Evolutionary conservation across 345 rosid species (phyloP), one percentile per base, ranked within the genome.

Genomic region (Erucastrum elatum): DNA sequence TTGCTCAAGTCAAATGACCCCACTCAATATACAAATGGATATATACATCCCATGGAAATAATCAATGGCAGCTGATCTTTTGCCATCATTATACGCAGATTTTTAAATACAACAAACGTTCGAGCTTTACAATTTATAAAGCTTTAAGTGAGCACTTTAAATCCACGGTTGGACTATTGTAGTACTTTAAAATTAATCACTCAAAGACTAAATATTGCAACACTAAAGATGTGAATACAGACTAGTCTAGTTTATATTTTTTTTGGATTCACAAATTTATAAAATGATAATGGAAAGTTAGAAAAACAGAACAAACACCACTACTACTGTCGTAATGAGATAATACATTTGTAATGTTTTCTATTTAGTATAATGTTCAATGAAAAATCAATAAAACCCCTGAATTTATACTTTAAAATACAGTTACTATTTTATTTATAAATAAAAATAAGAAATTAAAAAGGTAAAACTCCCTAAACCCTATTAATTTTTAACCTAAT

Each of bases 1-100:
- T n/a, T n/a, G n/a, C n/a, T n/a, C n/a, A n/a, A n/a, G n/a, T 67
- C 72, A 75, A 75, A 75, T 58, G 66, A 75, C 46, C 66, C 66
- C 59, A 75, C 79, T 66, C 41, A 75, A 51, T 66, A 49, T 31
- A 62, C 67, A 59, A 17, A 34, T 34, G 31, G 31, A 29, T 29
- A 29, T 39, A 39, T 39, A 39, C 11, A 39, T 39, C 44, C 9
- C 44, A 39, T 7, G 44, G 44, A 39, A 39, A 39, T 39, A 11
- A 39, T 39, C 11, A 39, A 39, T 8, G 44, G 44, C 44, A 39
- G 60, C 60, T 55, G 60, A 56, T 17, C 9, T 56, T 56, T 56
- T 17, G 61, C 12, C 61, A 17, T 53, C 60, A 6, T 17, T 17
- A 17, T 56, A 8, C 29, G 7, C 26, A 56, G 12, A 56, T 56